phyloP scores from a whole-genome alignment of 805 yeast genomes.

The Myxozyma lipomycoides region DNA sequence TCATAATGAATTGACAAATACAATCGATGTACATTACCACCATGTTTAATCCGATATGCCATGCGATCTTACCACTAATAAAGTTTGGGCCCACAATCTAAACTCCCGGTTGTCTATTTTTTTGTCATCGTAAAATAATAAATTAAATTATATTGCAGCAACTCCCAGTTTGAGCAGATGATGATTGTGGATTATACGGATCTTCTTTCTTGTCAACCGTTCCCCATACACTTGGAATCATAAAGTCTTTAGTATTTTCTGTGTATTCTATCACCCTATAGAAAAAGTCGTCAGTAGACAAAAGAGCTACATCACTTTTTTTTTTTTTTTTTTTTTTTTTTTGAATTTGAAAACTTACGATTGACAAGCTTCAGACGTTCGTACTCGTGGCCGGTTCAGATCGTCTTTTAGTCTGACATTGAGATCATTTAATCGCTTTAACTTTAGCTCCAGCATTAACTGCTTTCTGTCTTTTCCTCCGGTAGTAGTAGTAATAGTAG shows the following conservation, averaged over 20 bases:
- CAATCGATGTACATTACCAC: no score
- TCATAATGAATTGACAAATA: no score
- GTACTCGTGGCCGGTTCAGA: constrained; percentile 12
- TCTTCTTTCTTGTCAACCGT: constrained; percentile 23
- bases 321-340: no score
- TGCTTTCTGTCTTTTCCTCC: constrained; percentile 4
- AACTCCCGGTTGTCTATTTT: no score
- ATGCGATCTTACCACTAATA: no score
- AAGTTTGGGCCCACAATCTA: no score
- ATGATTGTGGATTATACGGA: constrained; percentile 24
- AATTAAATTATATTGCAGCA: constrained; percentile 22
- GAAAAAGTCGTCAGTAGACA: no score
- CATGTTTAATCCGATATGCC: no score
- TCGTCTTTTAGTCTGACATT: constrained; percentile 8
- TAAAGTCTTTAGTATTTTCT: constrained; percentile 22
- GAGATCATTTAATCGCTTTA: constrained; percentile 15
- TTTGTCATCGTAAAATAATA: not conserved
- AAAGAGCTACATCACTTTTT: no score
- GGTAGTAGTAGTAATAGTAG: no score
- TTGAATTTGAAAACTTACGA: constrained; percentile 6
- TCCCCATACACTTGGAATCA: constrained; percentile 29
- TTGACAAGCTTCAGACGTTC: constrained; percentile 16
- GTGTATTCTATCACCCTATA: constrained; percentile 25
- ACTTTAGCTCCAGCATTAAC: constrained; percentile 14
- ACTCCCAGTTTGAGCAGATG: not conserved